Conservation (phyloP, 108 stramenopile genomes). For the Epipyxis sp. region DNA sequence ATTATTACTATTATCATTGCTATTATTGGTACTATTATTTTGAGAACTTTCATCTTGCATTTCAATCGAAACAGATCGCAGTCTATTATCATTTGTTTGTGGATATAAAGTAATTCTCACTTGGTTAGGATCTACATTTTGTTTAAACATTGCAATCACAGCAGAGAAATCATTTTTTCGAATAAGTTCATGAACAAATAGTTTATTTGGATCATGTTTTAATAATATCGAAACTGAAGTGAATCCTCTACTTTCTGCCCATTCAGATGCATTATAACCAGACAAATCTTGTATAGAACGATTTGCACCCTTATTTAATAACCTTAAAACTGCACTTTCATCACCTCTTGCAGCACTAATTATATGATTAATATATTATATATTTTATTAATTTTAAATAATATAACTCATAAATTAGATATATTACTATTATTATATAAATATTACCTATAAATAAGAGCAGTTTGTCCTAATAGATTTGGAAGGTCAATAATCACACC, state of each 20-base stretch:
- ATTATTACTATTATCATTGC: too few species aligned
- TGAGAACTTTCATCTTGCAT: neutral
- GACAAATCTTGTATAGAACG: neutral
- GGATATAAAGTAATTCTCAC: neutral
- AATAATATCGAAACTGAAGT: neutral
- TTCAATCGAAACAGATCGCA: neutral
- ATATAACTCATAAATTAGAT: neutral
- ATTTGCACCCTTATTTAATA: neutral
- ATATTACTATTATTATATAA: slow-evolving; percentile 1
- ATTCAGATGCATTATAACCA: neutral
- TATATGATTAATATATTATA: neutral
- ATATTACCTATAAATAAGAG: slow-evolving; percentile 1
- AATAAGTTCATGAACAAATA: slow-evolving; percentile 15
- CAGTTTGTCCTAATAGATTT: neutral
- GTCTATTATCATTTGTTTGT: too few species aligned
- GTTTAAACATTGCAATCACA: slow-evolving; percentile 26
- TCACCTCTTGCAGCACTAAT: neutral
- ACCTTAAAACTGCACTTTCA: neutral
- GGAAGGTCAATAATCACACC: neutral
- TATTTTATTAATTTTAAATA: neutral
- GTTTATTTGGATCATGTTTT: neutral
- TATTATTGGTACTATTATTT: neutral
- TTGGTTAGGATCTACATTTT: neutral
- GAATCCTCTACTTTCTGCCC: too few species aligned
- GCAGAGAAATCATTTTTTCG: neutral